Evolutionary conservation across 768 basidiomycete species (phyloP).

Genomic region (Tulasnella sp.): DNA sequence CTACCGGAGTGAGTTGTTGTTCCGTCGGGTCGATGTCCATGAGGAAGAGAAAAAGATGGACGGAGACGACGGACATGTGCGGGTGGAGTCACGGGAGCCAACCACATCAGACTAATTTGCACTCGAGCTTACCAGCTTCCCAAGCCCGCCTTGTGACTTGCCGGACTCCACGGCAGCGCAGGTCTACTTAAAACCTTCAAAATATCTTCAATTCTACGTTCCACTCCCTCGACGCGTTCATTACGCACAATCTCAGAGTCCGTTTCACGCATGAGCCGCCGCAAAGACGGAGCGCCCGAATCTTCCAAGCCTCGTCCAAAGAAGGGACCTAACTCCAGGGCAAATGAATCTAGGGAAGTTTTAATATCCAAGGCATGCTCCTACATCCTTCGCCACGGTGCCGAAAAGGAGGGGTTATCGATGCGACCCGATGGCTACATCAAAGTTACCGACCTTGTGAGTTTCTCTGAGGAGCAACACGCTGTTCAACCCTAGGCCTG

Average conservation of each 20-base stretch:
- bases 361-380: conserved; percentile 79
- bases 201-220: neutral
- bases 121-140: neutral
- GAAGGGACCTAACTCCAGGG: neutral
- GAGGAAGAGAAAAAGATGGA: neutral
- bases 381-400: conserved; percentile 88
- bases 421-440: conserved; percentile 85
- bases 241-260: neutral
- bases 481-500: neutral
- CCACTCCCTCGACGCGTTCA: neutral
- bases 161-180: neutral
- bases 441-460: conserved; percentile 70
- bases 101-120: neutral
- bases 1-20: conserved; percentile 30
- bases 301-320: neutral
- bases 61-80: neutral
- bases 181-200: neutral
- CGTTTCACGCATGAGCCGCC: neutral
- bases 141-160: neutral
- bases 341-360: conserved; percentile 53
- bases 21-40: neutral
- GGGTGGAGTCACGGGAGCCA: neutral
- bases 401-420: conserved; percentile 59
- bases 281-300: neutral
- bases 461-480: conserved; percentile 28